Percentiles rank a stretch among this genome's conserved stretches.
phyloP scores from a whole-genome alignment of 768 basidiomycete genomes.

The Mycena capillaripes region DNA sequence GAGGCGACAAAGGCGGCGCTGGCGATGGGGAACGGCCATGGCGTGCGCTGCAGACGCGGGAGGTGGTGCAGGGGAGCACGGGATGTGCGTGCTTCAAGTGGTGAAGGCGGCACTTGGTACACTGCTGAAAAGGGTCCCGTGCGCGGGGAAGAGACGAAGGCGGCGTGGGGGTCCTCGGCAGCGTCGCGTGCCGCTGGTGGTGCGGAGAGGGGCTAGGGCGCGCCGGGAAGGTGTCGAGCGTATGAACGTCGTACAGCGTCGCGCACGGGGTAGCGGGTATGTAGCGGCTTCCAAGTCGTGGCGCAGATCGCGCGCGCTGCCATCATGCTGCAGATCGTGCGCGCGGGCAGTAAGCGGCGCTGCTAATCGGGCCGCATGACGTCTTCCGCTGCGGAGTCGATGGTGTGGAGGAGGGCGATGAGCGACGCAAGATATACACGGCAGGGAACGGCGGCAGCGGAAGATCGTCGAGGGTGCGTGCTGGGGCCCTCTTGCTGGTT shows the following conservation, averaged over 20 bases:
- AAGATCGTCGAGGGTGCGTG: too few species aligned
- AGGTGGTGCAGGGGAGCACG: too few species aligned
- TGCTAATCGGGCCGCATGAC: neutral
- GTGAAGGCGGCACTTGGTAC: too few species aligned
- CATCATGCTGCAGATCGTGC: constrained; percentile 4
- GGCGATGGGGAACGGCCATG: too few species aligned
- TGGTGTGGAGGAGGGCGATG: constrained; percentile 20
- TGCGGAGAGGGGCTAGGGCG: neutral
- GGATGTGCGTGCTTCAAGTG: too few species aligned
- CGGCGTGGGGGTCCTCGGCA: too few species aligned
- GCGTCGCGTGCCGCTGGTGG: neutral
- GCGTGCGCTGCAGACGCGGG: too few species aligned
- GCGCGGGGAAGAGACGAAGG: too few species aligned
- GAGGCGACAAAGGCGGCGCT: too few species aligned
- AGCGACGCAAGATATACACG: constrained; percentile 4
- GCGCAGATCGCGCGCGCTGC: too few species aligned
- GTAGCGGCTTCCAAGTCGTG: neutral
- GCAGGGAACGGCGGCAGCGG: neutral
- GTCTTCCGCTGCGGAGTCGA: neutral
- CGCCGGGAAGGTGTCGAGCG: neutral
- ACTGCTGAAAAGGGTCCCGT: too few species aligned
- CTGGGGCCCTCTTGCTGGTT: too few species aligned
- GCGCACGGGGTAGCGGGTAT: neutral
- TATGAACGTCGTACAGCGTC: constrained; percentile 8
- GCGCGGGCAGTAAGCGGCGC: constrained; percentile 3